Percentiles rank a stretch among this genome's conserved stretches.
Conservation (phyloP, 1,139 yeast species). For the Scheffersomyces illinoinensis region DNA sequence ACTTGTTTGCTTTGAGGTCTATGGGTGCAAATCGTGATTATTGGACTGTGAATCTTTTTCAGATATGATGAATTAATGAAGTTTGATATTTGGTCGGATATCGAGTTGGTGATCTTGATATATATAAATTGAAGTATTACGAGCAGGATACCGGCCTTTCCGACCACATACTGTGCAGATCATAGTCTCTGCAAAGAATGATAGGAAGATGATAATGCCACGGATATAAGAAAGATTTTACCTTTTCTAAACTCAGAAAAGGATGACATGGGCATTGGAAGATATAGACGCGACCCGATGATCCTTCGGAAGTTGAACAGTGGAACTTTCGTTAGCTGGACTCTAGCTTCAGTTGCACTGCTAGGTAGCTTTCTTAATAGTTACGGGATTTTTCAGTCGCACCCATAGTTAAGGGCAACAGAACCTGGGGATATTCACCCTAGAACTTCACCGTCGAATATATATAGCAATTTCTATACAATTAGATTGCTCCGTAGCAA, state of each 20-base stretch:
- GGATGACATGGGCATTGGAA: background rate
- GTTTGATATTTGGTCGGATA: background rate
- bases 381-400: background rate
- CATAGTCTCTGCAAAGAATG: background rate
- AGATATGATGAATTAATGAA: background rate
- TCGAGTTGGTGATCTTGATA: background rate
- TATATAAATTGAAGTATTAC: background rate
- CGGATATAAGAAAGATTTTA: background rate
- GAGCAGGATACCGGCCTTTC: background rate
- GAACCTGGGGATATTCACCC: background rate
- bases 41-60: background rate
- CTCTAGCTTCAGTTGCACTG: too few species aligned
- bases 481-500: too few species aligned
- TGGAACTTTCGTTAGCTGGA: too few species aligned
- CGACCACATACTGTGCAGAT: background rate
- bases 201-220: background rate
- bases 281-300: too few species aligned
- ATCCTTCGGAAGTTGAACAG: too few species aligned
- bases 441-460: background rate
- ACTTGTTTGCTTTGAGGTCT: background rate
- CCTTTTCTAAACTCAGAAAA: background rate
- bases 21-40: background rate
- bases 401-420: background rate
- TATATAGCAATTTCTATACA: too few species aligned
- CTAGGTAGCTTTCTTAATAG: background rate